Base-by-base conservation (phyloP, 371 early-diverging fungal genomes). In the Saksenaea oblongispora region DNA sequence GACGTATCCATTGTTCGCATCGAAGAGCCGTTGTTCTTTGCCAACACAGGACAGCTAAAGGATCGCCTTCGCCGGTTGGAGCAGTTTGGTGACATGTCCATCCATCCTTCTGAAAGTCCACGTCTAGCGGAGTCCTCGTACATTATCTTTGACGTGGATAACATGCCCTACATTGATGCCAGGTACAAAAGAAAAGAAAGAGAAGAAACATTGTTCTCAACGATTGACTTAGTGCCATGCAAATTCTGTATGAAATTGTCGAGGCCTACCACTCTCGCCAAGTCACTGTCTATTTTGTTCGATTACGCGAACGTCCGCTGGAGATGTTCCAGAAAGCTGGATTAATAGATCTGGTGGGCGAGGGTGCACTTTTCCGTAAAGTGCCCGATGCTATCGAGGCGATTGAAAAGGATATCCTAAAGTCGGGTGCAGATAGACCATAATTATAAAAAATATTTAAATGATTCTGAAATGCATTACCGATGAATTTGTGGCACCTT, bases 21-120 rank as follows among this genome's bases (percentile, higher is more conserved):
- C 10, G 92, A 94, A 61, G 97, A 97, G 54, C 88, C 89, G 1
- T 73, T 97, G 34, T 92, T 90, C 70, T 97, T 97, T 85, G 95
- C 95, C 54, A 97, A 97, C 69, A 87, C 91, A 24, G 90, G 64
- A 84, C 96, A 42, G 26, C 37, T 68, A 14, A 68, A 68, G 36
- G 68, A 68, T 60, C 54, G 63, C 35, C 58, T 68, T 15, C 73
- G 63, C 14, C 59, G 68, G 3, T 37, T 94, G 44, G 97, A 96
- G 67, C 83, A 88, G 60, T 92, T 90, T 76, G 96, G 97, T 75
- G 79, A 78, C 27, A 84, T 95, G 82, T 86, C 90, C 13, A 92
- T 93, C 28, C 97, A 97, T 75, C 98, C 98, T 11, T 89, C 80
- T 8, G 94, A 79, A 76, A 89, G 79, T 47, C 87, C 86, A 64